Conservation (phyloP, 768 basidiomycete genomes). For the Postia placenta region DNA sequence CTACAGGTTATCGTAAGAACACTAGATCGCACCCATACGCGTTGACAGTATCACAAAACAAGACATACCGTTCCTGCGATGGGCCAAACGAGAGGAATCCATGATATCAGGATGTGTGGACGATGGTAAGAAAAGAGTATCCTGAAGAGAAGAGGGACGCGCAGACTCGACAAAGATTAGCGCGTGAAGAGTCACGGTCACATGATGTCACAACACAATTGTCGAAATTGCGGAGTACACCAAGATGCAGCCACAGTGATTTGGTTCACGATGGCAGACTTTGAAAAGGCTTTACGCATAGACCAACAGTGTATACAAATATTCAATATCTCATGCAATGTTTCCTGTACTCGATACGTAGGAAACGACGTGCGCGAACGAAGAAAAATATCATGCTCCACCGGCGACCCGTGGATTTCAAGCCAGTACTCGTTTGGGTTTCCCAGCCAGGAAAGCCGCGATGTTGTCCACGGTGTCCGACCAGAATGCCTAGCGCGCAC, state of each 20-base stretch:
- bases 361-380: too few relatives aligned
- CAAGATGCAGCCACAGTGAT: too few relatives aligned
- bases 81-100: conserved; percentile 66
- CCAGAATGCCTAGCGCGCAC: conserved; percentile 41
- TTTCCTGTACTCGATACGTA: too few relatives aligned
- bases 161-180: conserved; percentile 16
- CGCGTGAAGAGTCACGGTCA: conserved; percentile 18
- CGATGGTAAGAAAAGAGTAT: conserved; percentile 15
- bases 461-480: conserved; percentile 55
- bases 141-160: conserved; percentile 13
- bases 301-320: too few relatives aligned
- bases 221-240: too few relatives aligned
- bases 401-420: not conserved
- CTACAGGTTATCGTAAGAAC: conserved; percentile 42
- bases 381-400: too few relatives aligned
- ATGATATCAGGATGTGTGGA: conserved; percentile 13
- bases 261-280: too few relatives aligned
- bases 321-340: too few relatives aligned
- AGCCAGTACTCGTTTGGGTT: conserved; percentile 22
- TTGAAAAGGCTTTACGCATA: too few relatives aligned
- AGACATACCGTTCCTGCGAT: conserved; percentile 62
- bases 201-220: conserved; percentile 6
- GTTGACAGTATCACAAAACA: too few relatives aligned
- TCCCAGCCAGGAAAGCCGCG: conserved; percentile 42
- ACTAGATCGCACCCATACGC: not conserved